These are phyloP conservation scores for Panicum hallii DNA, from an alignment of 202 grass and related monocot species.

Conservation along the genomic window DNA sequence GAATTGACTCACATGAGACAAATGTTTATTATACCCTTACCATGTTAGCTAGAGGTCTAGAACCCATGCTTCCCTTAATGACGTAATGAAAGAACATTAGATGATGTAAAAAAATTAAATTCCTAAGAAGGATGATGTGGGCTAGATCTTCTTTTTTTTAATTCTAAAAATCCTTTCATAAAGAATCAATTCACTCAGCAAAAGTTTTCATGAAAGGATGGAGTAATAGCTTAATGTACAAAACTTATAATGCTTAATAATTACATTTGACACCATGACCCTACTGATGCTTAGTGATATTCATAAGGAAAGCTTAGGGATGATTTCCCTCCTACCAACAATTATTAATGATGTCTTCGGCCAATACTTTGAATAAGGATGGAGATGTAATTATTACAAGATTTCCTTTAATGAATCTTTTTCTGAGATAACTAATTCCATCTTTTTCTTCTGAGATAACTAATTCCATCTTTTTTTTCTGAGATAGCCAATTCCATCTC, in stretches of 20 bases:
- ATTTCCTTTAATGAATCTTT: slow-evolving; percentile 5
- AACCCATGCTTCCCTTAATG: background rate
- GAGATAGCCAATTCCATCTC: background rate
- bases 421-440: background rate
- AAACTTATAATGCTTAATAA: background rate
- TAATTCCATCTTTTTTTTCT: background rate
- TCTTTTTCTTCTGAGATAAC: background rate
- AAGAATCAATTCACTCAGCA: background rate
- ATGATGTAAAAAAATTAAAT: background rate
- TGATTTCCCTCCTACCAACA: background rate
- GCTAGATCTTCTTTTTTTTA: slow-evolving; percentile 12
- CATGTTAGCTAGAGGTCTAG: background rate
- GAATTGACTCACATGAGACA: background rate
- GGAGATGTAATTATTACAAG: slow-evolving; percentile 1
- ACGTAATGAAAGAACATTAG: background rate
- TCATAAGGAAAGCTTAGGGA: background rate
- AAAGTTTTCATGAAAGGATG: slow-evolving; percentile 28
- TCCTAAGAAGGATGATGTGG: background rate
- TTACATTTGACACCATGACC: background rate
- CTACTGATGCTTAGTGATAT: background rate
- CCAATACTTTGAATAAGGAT: slow-evolving; percentile 10
- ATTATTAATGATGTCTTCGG: background rate
- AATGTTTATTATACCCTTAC: background rate
- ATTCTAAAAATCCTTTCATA: slow-evolving; percentile 8
- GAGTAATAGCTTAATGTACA: background rate